Base-by-base conservation (phyloP, 1,139 yeast genomes). In the Kodamaea ohmeri region DNA sequence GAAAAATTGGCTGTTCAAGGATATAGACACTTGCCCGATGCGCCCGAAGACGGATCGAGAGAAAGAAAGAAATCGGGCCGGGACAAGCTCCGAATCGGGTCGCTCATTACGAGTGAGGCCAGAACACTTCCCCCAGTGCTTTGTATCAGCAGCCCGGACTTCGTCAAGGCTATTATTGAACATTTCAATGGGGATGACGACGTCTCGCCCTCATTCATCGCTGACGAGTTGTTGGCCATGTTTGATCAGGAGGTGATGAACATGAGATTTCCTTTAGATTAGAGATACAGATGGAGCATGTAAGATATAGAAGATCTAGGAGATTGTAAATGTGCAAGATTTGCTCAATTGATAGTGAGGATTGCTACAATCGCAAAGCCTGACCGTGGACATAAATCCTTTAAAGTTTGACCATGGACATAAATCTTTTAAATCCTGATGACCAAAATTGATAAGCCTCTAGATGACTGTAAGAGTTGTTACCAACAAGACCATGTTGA, bases 171-270 rank as follows among this genome's bases (percentile, higher is more conserved):
- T 6, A 35, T 35, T 2, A 30, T 35, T 7, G 25, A 31, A 26
- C 31, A 35, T 15, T 35, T 16, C 21, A 30, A 35, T 35, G 38
- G 38, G 11, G 38, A 35, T 19, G 34, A 30, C 5, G 35, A 32
- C 17, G 24, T 24, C 4, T 14, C 20, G 25, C 25, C 35, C 12
- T 24, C 29, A 7, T 25, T 32, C 20, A 32, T 24, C n/a, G 35
- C 28, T 6, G 29, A 32, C 13, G 29, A 32, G 29, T 32, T 32
- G 29, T 25, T 32, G 29, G 35, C 35, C n/a, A 32, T 32, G 35
- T 32, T 32, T 25, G 35, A 32, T n/a, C 15, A 15, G 16, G 35
- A 32, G 29, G 35, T 32, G 20, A 35, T 35, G 34, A 35, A 35
- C 12, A 22, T 31, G 26, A 24, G 34, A 22, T 35, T 35, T 25